Conservation (phyloP, 768 basidiomycete genomes). For the Suillus lakei region DNA sequence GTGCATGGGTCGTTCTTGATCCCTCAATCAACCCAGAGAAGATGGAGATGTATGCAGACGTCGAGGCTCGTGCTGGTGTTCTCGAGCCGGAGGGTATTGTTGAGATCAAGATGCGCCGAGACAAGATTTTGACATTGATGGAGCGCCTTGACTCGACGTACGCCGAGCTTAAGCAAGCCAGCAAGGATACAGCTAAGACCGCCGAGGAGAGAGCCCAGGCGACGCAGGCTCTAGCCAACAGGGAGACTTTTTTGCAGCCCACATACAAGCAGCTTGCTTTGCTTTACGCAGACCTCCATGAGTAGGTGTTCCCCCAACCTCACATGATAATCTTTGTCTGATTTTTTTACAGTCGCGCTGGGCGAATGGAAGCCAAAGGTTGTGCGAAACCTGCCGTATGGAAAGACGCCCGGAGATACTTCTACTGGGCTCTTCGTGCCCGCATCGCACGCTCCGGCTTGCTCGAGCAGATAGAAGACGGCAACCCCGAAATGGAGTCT, state of each 20-base stretch:
- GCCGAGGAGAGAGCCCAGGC: conserved; percentile 77
- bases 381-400: conserved; percentile 87
- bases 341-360: conserved; percentile 68
- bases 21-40: conserved; percentile 96
- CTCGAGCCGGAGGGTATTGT: conserved; percentile 96
- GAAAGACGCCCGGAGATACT: conserved; percentile 87
- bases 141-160: conserved; percentile 90
- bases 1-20: conserved; percentile 99
- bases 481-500: conserved; percentile 70
- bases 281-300: conserved; percentile 95
- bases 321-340: conserved; percentile 10
- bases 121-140: conserved; percentile 91
- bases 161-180: conserved; percentile 77
- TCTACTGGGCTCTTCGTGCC: conserved; percentile 95
- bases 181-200: conserved; percentile 73
- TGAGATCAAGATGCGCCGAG: conserved; percentile 97
- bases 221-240: conserved; percentile 65
- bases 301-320: conserved; percentile 57
- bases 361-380: conserved; percentile 97
- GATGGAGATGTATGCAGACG: conserved; percentile 99
- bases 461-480: conserved; percentile 64
- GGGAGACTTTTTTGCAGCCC: conserved; percentile 83
- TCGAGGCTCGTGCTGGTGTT: conserved; percentile 94
- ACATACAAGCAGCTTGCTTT: conserved; percentile 94
- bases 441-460: conserved; percentile 72